phyloP scores from a whole-genome alignment of 345 rosid genomes.

The Eucalyptus marginata region DNA sequence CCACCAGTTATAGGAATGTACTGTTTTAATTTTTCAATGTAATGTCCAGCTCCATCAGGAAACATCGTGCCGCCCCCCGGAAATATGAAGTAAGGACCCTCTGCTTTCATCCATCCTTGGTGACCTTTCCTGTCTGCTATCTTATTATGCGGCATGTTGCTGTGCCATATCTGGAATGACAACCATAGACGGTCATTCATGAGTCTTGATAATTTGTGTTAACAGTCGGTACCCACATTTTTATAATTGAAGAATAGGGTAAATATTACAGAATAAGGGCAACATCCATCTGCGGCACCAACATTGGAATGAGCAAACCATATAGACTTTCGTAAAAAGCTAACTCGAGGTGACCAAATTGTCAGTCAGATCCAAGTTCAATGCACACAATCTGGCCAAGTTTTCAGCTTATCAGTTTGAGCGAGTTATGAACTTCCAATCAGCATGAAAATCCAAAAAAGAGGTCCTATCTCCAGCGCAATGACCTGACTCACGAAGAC shows the following conservation, averaged over 20 bases:
- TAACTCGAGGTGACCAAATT: not conserved
- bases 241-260: not conserved
- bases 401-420: not conserved
- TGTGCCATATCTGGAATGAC: slow-evolving; percentile 68
- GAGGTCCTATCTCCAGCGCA: not conserved
- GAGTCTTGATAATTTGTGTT: not conserved
- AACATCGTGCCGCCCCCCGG: slow-evolving; percentile 99
- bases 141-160: slow-evolving; percentile 90
- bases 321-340: not conserved
- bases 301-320: not conserved
- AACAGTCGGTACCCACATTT: not conserved
- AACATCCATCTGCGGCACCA: not conserved
- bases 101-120: slow-evolving; percentile 98
- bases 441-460: not conserved
- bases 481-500: not conserved
- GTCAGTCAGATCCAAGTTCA: not conserved
- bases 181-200: not conserved
- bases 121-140: slow-evolving; percentile 97
- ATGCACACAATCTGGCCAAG: not conserved
- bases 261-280: not conserved
- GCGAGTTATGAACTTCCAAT: not conserved
- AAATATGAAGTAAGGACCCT: slow-evolving; percentile 70
- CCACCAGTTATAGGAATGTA: slow-evolving; percentile 72
- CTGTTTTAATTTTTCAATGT: slow-evolving; percentile 81
- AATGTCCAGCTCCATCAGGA: slow-evolving; percentile 82